Evolutionary conservation across 2,329 filamentous ascomycete species (phyloP), one percentile per base, ranked within the genome.

Genomic region (Aspergillus sp.): DNA sequence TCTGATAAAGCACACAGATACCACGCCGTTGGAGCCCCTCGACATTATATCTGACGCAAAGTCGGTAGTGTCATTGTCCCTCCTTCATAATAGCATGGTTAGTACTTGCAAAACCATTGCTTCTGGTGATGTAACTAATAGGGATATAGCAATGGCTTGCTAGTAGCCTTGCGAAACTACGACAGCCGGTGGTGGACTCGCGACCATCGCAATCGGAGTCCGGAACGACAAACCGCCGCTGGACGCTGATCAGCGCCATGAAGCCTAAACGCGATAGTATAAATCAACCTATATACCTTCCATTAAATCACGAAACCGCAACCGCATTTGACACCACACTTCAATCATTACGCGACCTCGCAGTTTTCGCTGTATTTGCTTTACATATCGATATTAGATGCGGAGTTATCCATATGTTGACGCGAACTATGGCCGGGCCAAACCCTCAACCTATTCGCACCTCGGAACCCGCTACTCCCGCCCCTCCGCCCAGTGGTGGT

Each of bases 41-140:
- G 93, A 98, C 71, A 88, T 97, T 49, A 93, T 98, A 62, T 88
- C 89, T 44, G 93, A 98, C 68, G 87, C 90, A 24, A 96, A 98
- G 71, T 89, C 88, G 4, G 88, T 98, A 27, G 86, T 89, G 44
- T 89, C 89, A 4, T 79, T 99, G 4, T 97, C 93, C 66, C 83
- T 97, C 40, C 80, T 99, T 37, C 96, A 96, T 74, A 97, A 93
- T 50, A 97, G 93, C 78, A 96, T 98, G 91, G 78, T 80, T 66
- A 63, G 73, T 64, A 30, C 27, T 47, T 56, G 15, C 22, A 4
- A n/a, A 22, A 3, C 7, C 12, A 8, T 12, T 22, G 46, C 15
- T 30, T 19, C 19, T 15, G 1, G 15, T 40, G 22, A 27, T 44
- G 11, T 58, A 46, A 50, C 65, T 68, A 52, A 66, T 49, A 20